These are phyloP conservation scores for Monilinia aucupariae DNA, from an alignment of 2,329 filamentous ascomycete genomes.

Conservation along the genomic window DNA sequence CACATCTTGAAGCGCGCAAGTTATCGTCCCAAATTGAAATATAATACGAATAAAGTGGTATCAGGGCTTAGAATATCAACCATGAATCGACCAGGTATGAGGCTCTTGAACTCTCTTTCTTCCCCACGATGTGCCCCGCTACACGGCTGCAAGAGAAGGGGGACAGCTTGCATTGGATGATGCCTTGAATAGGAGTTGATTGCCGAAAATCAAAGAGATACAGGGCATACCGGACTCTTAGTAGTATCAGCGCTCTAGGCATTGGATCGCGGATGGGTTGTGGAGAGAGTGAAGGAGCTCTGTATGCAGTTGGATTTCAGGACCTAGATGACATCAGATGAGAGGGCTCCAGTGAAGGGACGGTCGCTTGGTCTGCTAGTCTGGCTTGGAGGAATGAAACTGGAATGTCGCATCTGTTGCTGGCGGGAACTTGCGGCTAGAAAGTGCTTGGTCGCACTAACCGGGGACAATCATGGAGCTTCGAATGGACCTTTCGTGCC, in stretches of 20 bases:
- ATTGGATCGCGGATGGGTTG: neutral
- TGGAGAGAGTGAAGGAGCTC: neutral
- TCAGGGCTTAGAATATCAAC: constrained; percentile 13
- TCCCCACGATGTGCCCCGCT: constrained; percentile 30
- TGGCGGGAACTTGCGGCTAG: neutral
- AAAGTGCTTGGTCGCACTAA: constrained; percentile 3
- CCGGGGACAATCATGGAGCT: neutral
- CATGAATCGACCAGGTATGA: constrained; percentile 36
- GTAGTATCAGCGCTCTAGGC: neutral
- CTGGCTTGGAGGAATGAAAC: neutral
- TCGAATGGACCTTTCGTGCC: neutral
- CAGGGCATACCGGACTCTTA: neutral
- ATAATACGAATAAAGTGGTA: neutral
- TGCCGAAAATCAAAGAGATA: neutral
- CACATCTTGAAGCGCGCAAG: constrained; percentile 10
- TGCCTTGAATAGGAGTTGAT: neutral
- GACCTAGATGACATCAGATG: neutral
- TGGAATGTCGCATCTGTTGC: neutral
- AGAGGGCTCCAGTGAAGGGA: constrained; percentile 1
- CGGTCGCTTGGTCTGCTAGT: neutral
- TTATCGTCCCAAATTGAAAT: neutral
- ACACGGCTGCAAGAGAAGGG: constrained; percentile 17
- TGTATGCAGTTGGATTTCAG: constrained; percentile 1
- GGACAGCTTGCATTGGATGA: constrained; percentile 7
- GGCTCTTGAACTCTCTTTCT: constrained; percentile 23